Evolutionary conservation across 805 yeast genomes (phyloP).

Genomic region (Wickerhamomyces alni): DNA sequence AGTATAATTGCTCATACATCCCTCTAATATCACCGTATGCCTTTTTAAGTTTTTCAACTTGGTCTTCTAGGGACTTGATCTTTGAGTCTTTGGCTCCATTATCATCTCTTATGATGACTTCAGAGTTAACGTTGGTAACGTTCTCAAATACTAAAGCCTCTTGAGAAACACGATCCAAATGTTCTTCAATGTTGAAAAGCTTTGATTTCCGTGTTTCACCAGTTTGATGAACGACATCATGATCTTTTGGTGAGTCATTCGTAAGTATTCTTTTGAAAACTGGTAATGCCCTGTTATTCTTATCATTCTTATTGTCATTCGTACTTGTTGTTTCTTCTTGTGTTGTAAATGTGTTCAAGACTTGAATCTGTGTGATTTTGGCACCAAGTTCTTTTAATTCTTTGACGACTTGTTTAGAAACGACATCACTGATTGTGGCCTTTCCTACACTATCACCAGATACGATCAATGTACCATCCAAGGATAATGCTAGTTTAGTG

Average conservation of each 20-base stretch:
- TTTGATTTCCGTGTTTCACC: conserved; percentile 18
- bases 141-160: conserved; percentile 51
- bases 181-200: conserved; percentile 37
- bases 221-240: conserved; percentile 34
- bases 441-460: conserved; percentile 74
- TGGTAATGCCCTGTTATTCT: conserved; percentile 41
- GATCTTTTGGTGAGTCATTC: conserved; percentile 35
- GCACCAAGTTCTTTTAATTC: conserved; percentile 33
- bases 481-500: conserved; percentile 50
- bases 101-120: conserved; percentile 21
- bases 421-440: conserved; percentile 61
- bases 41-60: conserved; percentile 43
- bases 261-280: conserved; percentile 55
- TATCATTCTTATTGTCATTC: conserved; percentile 10
- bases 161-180: conserved; percentile 40
- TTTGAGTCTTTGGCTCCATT: conserved; percentile 23
- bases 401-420: conserved; percentile 61
- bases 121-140: conserved; percentile 33
- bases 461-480: conserved; percentile 69
- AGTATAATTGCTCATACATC: conserved; percentile 53
- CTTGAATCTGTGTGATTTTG: conserved; percentile 14
- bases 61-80: conserved; percentile 34
- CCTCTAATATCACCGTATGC: conserved; percentile 56
- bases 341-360: conserved; percentile 8
- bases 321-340: not conserved